A percentile compares a stretch with the other conserved stretches of the same genome.
Conservation (phyloP, 805 yeast species). For the Clavispora carvajalis region DNA sequence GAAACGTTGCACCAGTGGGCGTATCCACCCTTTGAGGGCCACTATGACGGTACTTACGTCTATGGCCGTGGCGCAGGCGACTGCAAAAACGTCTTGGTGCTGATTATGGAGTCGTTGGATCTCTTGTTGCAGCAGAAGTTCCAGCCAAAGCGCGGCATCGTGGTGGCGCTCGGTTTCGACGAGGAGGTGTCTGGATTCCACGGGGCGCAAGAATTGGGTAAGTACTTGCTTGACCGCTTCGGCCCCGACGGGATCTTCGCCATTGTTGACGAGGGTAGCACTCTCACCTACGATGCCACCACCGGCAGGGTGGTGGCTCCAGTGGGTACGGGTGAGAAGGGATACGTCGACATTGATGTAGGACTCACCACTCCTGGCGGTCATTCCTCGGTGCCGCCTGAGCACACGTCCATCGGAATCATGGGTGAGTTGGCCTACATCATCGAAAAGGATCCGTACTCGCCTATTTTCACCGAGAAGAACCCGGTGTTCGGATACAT, state of each 20-base stretch:
- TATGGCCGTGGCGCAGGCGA: slow-evolving; percentile 18
- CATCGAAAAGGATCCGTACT: slow-evolving; percentile 19
- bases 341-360: slow-evolving; percentile 43
- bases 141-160: slow-evolving; percentile 11
- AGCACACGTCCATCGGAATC: slow-evolving; percentile 26
- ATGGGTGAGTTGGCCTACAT: slow-evolving; percentile 17
- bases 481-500: slow-evolving; percentile 23
- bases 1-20: slow-evolving; percentile 36
- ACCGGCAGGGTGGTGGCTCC: slow-evolving; percentile 54
- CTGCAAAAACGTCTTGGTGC: slow-evolving; percentile 15
- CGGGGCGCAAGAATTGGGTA: slow-evolving; percentile 13
- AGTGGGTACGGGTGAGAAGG: slow-evolving; percentile 43
- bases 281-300: slow-evolving; percentile 23
- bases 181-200: slow-evolving; percentile 15
- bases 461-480: slow-evolving; percentile 16
- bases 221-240: slow-evolving; percentile 11
- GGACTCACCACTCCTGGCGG: slow-evolving; percentile 25
- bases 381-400: slow-evolving; percentile 26
- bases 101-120: slow-evolving; percentile 14
- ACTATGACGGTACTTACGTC: slow-evolving; percentile 21
- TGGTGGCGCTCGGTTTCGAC: slow-evolving; percentile 17
- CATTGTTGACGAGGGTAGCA: slow-evolving; percentile 19
- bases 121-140: slow-evolving; percentile 8
- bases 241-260: slow-evolving; percentile 15
- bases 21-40: slow-evolving; percentile 34